Conservation (phyloP, 75 land plant genomes). For the Pseudotsuga menziesii region DNA sequence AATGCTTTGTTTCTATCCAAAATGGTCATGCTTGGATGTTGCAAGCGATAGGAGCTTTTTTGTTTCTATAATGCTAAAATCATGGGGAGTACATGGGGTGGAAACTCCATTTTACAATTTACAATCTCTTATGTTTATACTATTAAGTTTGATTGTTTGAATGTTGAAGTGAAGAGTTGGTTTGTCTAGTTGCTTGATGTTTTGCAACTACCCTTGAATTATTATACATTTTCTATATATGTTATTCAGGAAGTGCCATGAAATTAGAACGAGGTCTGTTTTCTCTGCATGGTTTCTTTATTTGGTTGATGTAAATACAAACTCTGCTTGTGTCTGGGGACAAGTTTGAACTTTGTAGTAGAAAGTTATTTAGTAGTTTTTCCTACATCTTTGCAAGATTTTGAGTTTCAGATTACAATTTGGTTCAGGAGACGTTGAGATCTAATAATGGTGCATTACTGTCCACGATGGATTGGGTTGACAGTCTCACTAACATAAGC, state of each 20-base stretch:
- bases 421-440: slow-evolving; percentile 16
- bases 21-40: no score
- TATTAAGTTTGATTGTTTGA: no score
- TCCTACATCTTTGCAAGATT: background rate
- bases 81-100: no score
- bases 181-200: background rate
- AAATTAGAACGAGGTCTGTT: slow-evolving; percentile 2
- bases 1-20: no score
- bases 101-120: no score
- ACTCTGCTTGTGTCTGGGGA: background rate
- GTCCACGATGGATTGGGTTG: slow-evolving; percentile 72
- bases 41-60: no score
- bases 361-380: background rate
- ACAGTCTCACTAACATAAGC: slow-evolving; percentile 69
- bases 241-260: background rate
- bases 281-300: background rate
- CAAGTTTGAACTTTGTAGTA: background rate
- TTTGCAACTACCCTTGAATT: background rate
- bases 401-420: background rate
- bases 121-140: no score
- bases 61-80: no score
- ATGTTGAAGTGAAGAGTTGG: background rate
- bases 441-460: slow-evolving; percentile 11
- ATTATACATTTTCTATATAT: background rate
- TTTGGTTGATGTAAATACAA: background rate